phyloP scores from a whole-genome alignment of 768 basidiomycete genomes.

The Suillus alpinus region DNA sequence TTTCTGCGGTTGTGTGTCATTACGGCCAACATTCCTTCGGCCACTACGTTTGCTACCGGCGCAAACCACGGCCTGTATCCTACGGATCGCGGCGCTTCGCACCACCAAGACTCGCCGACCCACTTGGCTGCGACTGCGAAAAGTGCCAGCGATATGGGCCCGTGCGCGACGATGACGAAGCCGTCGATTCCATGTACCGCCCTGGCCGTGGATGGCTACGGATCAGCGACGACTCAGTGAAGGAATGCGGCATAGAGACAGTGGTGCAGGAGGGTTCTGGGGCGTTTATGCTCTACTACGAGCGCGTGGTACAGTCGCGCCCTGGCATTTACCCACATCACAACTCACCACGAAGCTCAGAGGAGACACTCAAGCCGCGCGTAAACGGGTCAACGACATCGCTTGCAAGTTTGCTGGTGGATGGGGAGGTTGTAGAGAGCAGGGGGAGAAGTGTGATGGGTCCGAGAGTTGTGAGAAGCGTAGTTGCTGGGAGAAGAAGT shows the following conservation, averaged over 20 bases:
- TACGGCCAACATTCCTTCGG: constrained; percentile 92
- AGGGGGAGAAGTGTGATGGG: constrained; percentile 30
- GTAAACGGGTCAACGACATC: constrained; percentile 49
- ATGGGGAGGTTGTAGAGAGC: constrained; percentile 16
- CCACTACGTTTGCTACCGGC: constrained; percentile 89
- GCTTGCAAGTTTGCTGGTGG: constrained; percentile 37
- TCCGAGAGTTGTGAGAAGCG: constrained; percentile 55
- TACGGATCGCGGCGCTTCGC: constrained; percentile 37
- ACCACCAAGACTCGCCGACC: constrained; percentile 38
- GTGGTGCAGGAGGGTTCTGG: constrained; percentile 74
- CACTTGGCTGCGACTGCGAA: constrained; percentile 47
- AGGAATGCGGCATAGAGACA: constrained; percentile 69
- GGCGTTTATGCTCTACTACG: constrained; percentile 93
- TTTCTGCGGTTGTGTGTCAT: constrained; percentile 86
- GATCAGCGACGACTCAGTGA: constrained; percentile 82
- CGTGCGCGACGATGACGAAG: constrained; percentile 55
- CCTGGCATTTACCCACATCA: constrained; percentile 31
- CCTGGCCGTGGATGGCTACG: constrained; percentile 79
- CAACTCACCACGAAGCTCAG: constrained; percentile 47
- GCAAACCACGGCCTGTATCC: constrained; percentile 62
- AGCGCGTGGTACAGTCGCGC: constrained; percentile 52
- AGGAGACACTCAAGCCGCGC: constrained; percentile 63
- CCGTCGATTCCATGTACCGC: constrained; percentile 25
- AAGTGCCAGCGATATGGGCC: constrained; percentile 47
- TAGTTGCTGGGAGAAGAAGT: constrained; percentile 47